Conservation (phyloP, 1,284 basidiomycete species). For the Phylloporus gajari region DNA sequence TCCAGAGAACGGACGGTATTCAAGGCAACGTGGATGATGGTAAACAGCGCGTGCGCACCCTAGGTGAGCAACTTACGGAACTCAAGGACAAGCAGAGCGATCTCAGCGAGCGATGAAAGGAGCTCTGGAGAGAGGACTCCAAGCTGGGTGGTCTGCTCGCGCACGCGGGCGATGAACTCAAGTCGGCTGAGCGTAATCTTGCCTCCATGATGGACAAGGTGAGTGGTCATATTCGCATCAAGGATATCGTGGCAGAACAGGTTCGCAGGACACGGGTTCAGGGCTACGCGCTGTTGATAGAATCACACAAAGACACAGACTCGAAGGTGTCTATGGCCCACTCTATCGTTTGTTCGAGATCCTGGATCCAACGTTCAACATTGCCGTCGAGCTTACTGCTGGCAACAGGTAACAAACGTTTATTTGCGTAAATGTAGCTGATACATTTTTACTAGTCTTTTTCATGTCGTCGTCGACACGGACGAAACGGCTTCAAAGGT, state of each 20-base stretch:
- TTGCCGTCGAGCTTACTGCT: slow-evolving; percentile 92
- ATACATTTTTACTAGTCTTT: slow-evolving; percentile 64
- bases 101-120: slow-evolving; percentile 86
- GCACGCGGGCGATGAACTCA: slow-evolving; percentile 83
- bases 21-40: slow-evolving; percentile 82
- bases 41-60: slow-evolving; percentile 71
- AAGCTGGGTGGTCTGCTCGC: slow-evolving; percentile 83
- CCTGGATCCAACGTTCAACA: slow-evolving; percentile 89
- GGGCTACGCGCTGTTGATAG: slow-evolving; percentile 87
- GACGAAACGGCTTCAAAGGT: slow-evolving; percentile 91
- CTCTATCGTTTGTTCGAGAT: slow-evolving; percentile 95
- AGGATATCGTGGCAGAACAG: slow-evolving; percentile 7
- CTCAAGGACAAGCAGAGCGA: slow-evolving; percentile 80
- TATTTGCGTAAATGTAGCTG: neutral
- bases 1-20: slow-evolving; percentile 74
- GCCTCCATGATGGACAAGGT: slow-evolving; percentile 96
- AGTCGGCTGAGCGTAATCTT: slow-evolving; percentile 81
- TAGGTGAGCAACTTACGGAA: slow-evolving; percentile 71
- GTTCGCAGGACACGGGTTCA: slow-evolving; percentile 82
- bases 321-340: slow-evolving; percentile 91
- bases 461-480: slow-evolving; percentile 97
- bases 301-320: slow-evolving; percentile 78
- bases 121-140: slow-evolving; percentile 95
- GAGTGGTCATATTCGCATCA: slow-evolving; percentile 31
- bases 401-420: slow-evolving; percentile 78